Percentiles rank a stretch among this genome's conserved stretches.
Conservation (phyloP, 225 moss, liverwort and hornwort genomes). For the Pseudisothecium myosuroides region DNA sequence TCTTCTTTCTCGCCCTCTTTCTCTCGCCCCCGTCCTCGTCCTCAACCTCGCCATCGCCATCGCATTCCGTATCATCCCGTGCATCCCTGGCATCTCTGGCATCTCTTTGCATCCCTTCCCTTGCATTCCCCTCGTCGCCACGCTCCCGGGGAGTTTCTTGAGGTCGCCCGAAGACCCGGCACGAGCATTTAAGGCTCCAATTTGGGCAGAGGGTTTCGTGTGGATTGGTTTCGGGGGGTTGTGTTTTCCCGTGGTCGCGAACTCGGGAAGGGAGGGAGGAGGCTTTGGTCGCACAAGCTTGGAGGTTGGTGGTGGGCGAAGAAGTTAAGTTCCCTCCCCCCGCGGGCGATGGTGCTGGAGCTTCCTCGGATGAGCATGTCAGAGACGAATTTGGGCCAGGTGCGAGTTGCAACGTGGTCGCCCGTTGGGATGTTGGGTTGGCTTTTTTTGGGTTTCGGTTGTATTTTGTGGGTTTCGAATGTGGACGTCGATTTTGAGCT, state of each 20-base stretch:
- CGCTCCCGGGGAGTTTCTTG: neutral
- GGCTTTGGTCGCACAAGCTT: too few relatives aligned
- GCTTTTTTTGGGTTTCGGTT: neutral
- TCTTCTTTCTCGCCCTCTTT: neutral
- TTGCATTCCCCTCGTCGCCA: neutral
- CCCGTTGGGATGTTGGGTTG: neutral
- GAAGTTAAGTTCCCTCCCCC: neutral
- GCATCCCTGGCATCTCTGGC: neutral
- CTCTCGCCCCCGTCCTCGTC: neutral
- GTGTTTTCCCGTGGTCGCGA: neutral
- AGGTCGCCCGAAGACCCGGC: neutral
- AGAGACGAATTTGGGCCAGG: constrained; percentile 33
- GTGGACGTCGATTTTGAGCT: neutral
- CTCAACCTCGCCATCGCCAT: neutral
- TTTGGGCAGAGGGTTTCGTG: neutral
- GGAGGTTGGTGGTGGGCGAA: neutral
- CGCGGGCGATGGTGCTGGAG: constrained; percentile 11
- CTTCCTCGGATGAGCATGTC: constrained; percentile 26
- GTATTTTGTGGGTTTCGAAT: neutral
- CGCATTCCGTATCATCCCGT: neutral
- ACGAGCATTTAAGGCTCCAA: neutral
- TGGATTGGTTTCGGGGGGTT: neutral
- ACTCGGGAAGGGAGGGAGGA: neutral
- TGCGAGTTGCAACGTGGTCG: neutral
- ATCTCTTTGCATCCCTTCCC: neutral